These are phyloP conservation scores for Amaranthus cruentus DNA, from an alignment of 148 eudicot species.

Conservation along the genomic window DNA sequence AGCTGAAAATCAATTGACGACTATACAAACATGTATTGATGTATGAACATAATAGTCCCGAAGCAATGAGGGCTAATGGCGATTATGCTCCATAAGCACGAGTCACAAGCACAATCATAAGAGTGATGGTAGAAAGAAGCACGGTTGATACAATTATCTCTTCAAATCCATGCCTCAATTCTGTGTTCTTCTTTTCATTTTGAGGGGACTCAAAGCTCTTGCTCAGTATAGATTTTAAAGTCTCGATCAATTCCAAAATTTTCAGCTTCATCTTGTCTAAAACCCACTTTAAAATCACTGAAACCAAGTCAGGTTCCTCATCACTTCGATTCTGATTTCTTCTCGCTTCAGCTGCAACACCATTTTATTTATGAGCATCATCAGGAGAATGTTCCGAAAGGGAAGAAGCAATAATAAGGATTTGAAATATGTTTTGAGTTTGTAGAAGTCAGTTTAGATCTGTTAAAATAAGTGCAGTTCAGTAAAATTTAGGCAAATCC, in stretches of 20 bases:
- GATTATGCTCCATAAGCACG: conserved; percentile 28
- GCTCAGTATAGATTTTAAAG: conserved; percentile 9
- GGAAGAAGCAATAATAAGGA: no score
- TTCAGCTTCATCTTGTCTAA: conserved; percentile 30
- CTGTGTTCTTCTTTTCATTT: conserved; percentile 17
- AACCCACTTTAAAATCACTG: conserved; percentile 37
- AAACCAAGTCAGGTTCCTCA: conserved; percentile 26
- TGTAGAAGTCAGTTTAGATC: neutral
- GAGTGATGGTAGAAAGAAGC: conserved; percentile 39
- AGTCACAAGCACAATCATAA: conserved; percentile 46
- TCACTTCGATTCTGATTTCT: conserved; percentile 3
- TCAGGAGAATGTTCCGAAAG: neutral
- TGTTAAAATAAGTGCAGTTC: neutral
- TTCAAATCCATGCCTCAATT: conserved; percentile 24
- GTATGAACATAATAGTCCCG: neutral
- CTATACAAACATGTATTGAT: neutral
- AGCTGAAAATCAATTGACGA: neutral
- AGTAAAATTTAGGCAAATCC: no score
- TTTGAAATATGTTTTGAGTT: neutral
- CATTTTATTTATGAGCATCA: neutral
- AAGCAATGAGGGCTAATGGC: neutral
- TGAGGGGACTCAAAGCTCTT: conserved; percentile 11
- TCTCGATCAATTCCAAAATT: conserved; percentile 32
- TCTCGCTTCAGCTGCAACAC: conserved; percentile 30
- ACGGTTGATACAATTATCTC: conserved; percentile 37